These are phyloP conservation scores for Phialophora chinensis DNA, from an alignment of 2,329 filamentous ascomycete genomes.

Conservation along the genomic window DNA sequence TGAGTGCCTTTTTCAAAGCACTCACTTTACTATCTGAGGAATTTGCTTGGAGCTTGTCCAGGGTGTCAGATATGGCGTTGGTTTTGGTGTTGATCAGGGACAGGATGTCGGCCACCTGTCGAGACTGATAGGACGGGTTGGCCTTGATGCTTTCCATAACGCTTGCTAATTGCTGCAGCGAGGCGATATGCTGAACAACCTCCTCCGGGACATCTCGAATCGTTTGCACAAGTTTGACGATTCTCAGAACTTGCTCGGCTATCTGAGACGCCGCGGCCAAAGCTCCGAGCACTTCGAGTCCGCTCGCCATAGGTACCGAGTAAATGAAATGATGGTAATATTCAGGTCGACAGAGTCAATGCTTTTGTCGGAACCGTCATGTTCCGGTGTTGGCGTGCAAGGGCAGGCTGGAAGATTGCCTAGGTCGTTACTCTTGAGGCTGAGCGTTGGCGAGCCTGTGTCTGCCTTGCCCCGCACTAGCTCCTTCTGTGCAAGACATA, in stretches of 20 bases:
- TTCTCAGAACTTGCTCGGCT: constrained; percentile 2
- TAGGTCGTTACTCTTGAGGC: neutral
- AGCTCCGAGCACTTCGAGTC: constrained; percentile 6
- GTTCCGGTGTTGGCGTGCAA: neutral
- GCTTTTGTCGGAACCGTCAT: neutral
- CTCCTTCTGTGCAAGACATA: neutral
- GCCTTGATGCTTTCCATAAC: constrained; percentile 9
- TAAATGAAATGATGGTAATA: neutral
- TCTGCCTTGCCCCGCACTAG: constrained; percentile 7
- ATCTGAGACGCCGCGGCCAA: constrained; percentile 7
- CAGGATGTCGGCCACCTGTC: constrained; percentile 2
- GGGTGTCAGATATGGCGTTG: neutral
- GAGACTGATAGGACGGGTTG: constrained; percentile 10
- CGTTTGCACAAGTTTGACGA: constrained; percentile 4
- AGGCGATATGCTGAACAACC: neutral
- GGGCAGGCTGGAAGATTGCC: neutral
- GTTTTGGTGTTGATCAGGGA: neutral
- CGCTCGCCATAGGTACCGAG: neutral
- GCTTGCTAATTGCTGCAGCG: neutral
- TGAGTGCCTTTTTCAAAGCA: neutral
- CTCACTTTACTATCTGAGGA: neutral
- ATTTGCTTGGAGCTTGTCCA: neutral
- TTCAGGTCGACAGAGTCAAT: neutral
- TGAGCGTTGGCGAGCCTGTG: neutral
- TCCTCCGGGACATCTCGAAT: neutral